Base-by-base conservation (phyloP, 208 protist species). In the Novymonas esmeraldas region DNA sequence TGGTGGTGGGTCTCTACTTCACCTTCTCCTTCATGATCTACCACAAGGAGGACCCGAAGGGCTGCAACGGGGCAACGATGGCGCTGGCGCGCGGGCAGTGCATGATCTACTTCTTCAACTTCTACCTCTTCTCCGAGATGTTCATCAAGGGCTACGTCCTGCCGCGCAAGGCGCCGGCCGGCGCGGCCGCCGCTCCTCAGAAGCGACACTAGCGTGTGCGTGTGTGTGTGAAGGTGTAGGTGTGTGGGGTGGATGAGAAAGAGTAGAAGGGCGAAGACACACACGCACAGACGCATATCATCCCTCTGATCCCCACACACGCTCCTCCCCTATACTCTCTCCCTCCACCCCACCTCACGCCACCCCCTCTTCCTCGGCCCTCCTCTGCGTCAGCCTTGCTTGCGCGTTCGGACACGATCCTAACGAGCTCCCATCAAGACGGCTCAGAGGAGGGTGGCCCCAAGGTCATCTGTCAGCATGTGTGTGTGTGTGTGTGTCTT, bases 61-160 rank as follows among this genome's bases (percentile, higher is more conserved):
- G 46, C 46, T 87, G 84, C 63, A 65, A 73, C 34, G 78, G 90
- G 31, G 62, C 82, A n/a, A 68, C 58, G 18, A 61, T 76, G 49
- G 73, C 70, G 31, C 64, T 87, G 34, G 71, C 62, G 29, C 68
- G 79, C 24, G 64, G 67, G 3, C 81, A 89, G 57, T 73, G 95
- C 42, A 60, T 83, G 62, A 97, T 97, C 85, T 98, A 98, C 77
- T 60, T 84, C 55, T 90, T 81, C 44, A 97, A 98, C 76, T 87
- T 97, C 51, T 84, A 91, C 62, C 87, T 98, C 74, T 98, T 98
- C 67, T 73, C 83, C 6, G 77, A 94, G 65, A 89, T 98, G 81
- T 96, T 97, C 62, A 59, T 93, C 41, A 79, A 90, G 77, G 62
- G 68, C 45, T 95, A 97, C 76, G 42, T 97, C n/a, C 59, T 76